Evolutionary conservation across 371 early-diverging fungal genomes (phyloP), one percentile per base, ranked within the genome.

Genomic region (Coemansia sp.): DNA sequence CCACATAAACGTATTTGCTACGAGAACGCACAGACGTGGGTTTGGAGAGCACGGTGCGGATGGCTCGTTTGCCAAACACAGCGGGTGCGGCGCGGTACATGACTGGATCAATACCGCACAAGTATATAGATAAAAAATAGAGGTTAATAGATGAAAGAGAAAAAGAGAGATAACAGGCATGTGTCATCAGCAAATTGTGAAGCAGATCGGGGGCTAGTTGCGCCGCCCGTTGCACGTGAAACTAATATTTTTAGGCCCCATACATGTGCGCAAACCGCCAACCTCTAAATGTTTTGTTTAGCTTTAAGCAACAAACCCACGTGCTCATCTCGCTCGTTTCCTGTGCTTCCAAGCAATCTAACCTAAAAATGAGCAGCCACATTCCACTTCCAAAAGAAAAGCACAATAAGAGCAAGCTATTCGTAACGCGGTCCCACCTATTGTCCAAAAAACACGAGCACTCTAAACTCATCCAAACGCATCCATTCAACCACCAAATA

Each of bases 371-470:
- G 80, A 80, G 80, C 45, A 80, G 80, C 61, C 80, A 80, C 24
- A 59, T 80, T 13, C 78, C 80, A 40, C 71, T 80, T 52, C 80
- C 80, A 13, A 59, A 57, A 27, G 74, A 75, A n/a, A 63, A 64
- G 13, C 74, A 79, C 80, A 68, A 60, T 66, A 80, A 80, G 51
- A 80, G 67, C 74, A 80, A 80, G 61, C 67, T 80, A 5, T 77
- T 58, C 50, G 68, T 81, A 16, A 75, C 73, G 3, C 52, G 77
- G 5, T 69, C 72, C 6, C 48, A 64, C 5, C 61, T 80, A 37
- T 11, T 37, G 1, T 74, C 74, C 22, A 70, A 65, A 52, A 67
- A 64, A 34, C 47, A 47, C 18, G 75, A 73, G 26, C 65, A 69
- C 29, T 8, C 16, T 13, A 63, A 56, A 18, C 59, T 53, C 50